Evolutionary conservation across 306 rosid genomes (phyloP).

Genomic region (Cicer bijugum): DNA sequence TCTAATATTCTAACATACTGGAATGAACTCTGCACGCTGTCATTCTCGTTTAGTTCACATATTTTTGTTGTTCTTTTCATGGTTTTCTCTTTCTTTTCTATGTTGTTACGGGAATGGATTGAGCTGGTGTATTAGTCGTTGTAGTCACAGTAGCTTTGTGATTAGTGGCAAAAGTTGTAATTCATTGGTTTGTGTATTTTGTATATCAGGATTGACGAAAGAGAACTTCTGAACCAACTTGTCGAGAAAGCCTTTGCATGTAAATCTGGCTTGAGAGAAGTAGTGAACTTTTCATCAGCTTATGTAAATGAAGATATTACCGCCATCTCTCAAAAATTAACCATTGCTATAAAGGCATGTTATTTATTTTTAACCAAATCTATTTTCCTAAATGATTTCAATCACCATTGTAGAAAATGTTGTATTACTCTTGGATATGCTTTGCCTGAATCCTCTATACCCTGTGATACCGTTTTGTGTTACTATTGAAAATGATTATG

Average conservation of each 20-base stretch:
- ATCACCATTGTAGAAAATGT: slow-evolving; percentile 20
- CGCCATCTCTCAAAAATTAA: slow-evolving; percentile 55
- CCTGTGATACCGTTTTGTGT: background rate
- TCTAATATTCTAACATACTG: too few relatives aligned
- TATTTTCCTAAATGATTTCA: slow-evolving; percentile 20
- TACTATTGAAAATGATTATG: slow-evolving; percentile 23
- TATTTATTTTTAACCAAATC: slow-evolving; percentile 7
- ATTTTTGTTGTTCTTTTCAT: slow-evolving; percentile 31
- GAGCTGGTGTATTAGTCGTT: background rate
- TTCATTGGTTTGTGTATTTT: slow-evolving; percentile 33
- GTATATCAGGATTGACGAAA: slow-evolving; percentile 76
- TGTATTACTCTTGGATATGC: slow-evolving; percentile 33
- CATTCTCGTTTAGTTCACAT: slow-evolving; percentile 1
- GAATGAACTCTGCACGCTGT: background rate
- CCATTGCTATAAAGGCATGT: slow-evolving; percentile 70
- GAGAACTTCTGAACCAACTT: slow-evolving; percentile 59
- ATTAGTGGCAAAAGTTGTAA: background rate
- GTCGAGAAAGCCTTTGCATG: slow-evolving; percentile 71
- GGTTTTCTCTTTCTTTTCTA: slow-evolving; percentile 20
- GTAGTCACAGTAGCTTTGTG: slow-evolving; percentile 7
- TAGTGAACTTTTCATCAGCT: slow-evolving; percentile 55
- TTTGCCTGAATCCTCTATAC: slow-evolving; percentile 8
- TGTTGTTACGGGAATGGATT: background rate
- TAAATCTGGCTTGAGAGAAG: slow-evolving; percentile 61
- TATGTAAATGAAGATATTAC: slow-evolving; percentile 56